A percentile compares a stretch with the other conserved stretches of the same genome.
phyloP scores from a whole-genome alignment of 805 yeast genomes.

The Naumovozyma dairenensis region DNA sequence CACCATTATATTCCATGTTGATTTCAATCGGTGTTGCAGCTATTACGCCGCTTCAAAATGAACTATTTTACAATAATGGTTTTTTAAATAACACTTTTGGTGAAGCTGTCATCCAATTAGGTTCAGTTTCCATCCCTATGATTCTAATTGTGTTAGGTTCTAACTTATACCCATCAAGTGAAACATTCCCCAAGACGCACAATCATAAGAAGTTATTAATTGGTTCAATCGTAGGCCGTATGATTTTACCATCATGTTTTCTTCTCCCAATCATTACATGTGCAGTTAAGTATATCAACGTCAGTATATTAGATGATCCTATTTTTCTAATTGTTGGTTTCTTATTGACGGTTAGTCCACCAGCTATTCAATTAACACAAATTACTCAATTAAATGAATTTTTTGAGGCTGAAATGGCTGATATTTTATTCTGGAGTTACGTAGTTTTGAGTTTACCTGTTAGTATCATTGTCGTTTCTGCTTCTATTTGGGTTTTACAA shows the following conservation, averaged over 20 bases:
- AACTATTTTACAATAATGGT: slow-evolving; percentile 48
- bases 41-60: slow-evolving; percentile 44
- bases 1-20: slow-evolving; percentile 75
- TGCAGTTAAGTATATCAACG: slow-evolving; percentile 51
- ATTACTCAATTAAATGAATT: slow-evolving; percentile 68
- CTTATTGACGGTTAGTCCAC: slow-evolving; percentile 67
- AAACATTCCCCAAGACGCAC: slow-evolving; percentile 54
- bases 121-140: slow-evolving; percentile 68
- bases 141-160: slow-evolving; percentile 70
- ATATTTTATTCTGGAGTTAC: slow-evolving; percentile 75
- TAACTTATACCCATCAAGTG: slow-evolving; percentile 60
- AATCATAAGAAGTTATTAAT: slow-evolving; percentile 54
- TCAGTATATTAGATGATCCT: slow-evolving; percentile 71
- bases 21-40: slow-evolving; percentile 62
- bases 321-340: slow-evolving; percentile 70
- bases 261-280: slow-evolving; percentile 58
- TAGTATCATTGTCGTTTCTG: slow-evolving; percentile 61
- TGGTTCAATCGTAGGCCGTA: slow-evolving; percentile 64
- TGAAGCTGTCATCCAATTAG: slow-evolving; percentile 53
- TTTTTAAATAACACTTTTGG: slow-evolving; percentile 60
- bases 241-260: slow-evolving; percentile 65
- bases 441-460: slow-evolving; percentile 67
- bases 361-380: slow-evolving; percentile 76
- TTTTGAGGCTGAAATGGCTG: slow-evolving; percentile 75
- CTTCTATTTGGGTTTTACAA: slow-evolving; percentile 41